Evolutionary conservation across 352 stramenopile genomes (phyloP).

Genomic region (Globisporangium cederbergense): DNA sequence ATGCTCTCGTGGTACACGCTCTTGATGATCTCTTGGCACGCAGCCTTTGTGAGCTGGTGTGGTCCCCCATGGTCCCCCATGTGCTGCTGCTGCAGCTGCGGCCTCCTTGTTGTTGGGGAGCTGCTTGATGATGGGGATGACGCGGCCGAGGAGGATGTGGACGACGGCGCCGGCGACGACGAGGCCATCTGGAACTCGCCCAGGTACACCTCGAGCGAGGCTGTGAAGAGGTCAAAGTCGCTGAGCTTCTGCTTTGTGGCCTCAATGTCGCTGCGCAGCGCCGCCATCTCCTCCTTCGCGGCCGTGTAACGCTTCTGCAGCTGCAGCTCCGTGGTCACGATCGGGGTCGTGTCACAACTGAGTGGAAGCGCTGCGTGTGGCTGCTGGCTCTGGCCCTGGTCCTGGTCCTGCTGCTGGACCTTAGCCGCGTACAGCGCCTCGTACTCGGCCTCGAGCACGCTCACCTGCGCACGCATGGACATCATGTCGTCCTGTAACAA

Average conservation of each 20-base stretch:
- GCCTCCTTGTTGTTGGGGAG: neutral
- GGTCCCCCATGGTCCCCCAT: neutral
- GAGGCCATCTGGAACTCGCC: slow-evolving; percentile 13
- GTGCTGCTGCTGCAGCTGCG: neutral
- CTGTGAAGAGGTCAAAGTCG: slow-evolving; percentile 16
- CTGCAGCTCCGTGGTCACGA: neutral
- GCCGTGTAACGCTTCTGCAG: slow-evolving; percentile 6
- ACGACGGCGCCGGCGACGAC: neutral
- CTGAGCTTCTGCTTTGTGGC: slow-evolving; percentile 15
- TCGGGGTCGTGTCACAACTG: no score
- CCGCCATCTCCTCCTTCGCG: slow-evolving; percentile 8
- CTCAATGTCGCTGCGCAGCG: slow-evolving; percentile 12
- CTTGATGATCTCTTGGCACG: slow-evolving; percentile 19
- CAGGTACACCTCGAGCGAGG: slow-evolving; percentile 16
- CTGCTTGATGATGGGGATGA: neutral
- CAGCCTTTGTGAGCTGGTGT: slow-evolving; percentile 8
- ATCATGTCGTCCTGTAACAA: slow-evolving; percentile 16
- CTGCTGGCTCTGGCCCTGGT: no score
- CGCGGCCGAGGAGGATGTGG: neutral
- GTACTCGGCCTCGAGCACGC: slow-evolving; percentile 12
- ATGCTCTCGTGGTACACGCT: slow-evolving; percentile 12
- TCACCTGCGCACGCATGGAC: slow-evolving; percentile 17
- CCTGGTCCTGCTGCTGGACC: neutral
- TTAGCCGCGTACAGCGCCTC: slow-evolving; percentile 13
- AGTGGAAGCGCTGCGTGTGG: no score